Base-by-base conservation (phyloP, 768 basidiomycete genomes). In the Leucocoprinus birnbaumii region DNA sequence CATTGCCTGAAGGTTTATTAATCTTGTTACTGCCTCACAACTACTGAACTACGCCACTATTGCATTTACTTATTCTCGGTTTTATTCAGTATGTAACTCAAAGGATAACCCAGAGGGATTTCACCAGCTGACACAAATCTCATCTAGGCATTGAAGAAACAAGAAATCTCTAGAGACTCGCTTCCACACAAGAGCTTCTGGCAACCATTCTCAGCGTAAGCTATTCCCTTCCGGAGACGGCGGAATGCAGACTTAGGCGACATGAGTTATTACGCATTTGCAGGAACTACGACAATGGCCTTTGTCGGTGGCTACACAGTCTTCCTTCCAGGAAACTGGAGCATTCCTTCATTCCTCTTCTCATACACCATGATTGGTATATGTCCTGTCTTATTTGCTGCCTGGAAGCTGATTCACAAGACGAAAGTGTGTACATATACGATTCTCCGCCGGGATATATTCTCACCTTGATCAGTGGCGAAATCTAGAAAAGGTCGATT, bases 161-260 rank as follows among this genome's bases (percentile, higher is more conserved):
- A 80, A 61, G 73, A 73, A 0, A 76, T 81, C 16, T 63, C 73
- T 18, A 69, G 80, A 27, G 74, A 77, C 24, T 63, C 65, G 1
- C 58, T 81, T 37, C 80, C 80, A 0, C 72, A 78, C 57, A 74
- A 69, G 60, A 71, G 71, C 42, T 71, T 68, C 61, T 80, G 75
- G 77, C 80, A 81, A 55, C 80, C 80, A 3, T 80, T 79, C 59
- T 77, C 73, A 67, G 78, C 68, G 77, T 74, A 60, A 44, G 72
- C 50, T 3, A 19, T 10, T 16, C 9, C 19, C 40, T 55, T n/a
- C 2, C 24, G 40, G 9, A 19, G 25, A 2, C 42, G 9, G 27
- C 38, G 47, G 19, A 31, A 25, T 14, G 3, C 6, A 14, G 7
- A 7, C 34, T 7, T 35, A 7, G 4, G n/a, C 4, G n/a, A 13